Conservation (phyloP, 75 land plant species). For the Selaginella moellendorffii region DNA sequence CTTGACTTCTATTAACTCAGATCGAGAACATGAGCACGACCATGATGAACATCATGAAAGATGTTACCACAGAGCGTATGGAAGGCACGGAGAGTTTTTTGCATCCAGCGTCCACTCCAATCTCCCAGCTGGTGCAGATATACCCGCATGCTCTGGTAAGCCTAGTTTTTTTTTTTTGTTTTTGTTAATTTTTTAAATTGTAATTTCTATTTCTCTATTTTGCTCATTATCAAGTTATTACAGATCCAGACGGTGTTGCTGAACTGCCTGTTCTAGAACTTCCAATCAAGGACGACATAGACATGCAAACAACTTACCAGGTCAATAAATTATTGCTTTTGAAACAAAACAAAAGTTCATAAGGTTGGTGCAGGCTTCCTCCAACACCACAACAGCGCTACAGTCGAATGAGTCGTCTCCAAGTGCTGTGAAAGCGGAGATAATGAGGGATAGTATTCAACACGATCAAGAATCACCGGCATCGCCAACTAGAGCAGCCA, state of each 20-base stretch:
- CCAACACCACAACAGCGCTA: constrained; percentile 4
- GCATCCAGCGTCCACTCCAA: constrained; percentile 41
- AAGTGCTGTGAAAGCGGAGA: constrained; percentile 12
- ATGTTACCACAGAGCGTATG: constrained; percentile 22
- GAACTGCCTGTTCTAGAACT: constrained; percentile 41
- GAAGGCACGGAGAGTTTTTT: constrained; percentile 27
- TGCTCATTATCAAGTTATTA: too few species aligned
- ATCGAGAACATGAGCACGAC: constrained; percentile 23
- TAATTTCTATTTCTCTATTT: too few species aligned
- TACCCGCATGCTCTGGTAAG: constrained; percentile 72
- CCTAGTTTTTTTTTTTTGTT: too few species aligned
- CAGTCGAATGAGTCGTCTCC: constrained; percentile 20
- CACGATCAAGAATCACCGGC: background rate
- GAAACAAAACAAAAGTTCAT: background rate
- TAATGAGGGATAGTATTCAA: background rate
- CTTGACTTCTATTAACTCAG: background rate
- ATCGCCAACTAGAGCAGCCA: background rate
- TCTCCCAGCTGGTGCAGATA: constrained; percentile 71
- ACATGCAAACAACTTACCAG: constrained; percentile 20
- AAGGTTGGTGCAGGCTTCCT: background rate
- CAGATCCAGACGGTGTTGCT: constrained; percentile 31
- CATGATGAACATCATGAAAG: constrained; percentile 37
- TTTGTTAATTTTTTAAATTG: too few species aligned
- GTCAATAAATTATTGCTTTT: background rate
- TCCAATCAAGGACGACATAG: constrained; percentile 45